Evolutionary conservation across 140 eudicot species (phyloP), one percentile per base, ranked within the genome.

Genomic region (Flaveria floridana): DNA sequence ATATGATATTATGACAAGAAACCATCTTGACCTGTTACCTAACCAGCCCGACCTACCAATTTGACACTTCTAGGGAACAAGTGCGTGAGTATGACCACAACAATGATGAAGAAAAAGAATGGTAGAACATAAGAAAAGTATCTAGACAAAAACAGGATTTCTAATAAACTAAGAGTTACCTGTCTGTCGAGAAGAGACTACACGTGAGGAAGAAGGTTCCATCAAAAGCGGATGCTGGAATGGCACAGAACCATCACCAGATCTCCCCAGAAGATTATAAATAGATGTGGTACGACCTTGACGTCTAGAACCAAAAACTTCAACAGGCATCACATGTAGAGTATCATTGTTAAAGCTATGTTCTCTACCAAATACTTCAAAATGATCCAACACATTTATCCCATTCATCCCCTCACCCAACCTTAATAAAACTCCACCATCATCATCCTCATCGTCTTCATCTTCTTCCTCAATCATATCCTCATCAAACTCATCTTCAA

Each of bases 401-500:
- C 96, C 97, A 84, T 95, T 89, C 87, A 89, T 91, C 34, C 91
- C 97, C 73, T 89, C 99, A 14, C 93, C 97, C 78, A 91, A 55
- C 75, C 97, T 80, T 47, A 91, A 85, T 41, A 95, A 79, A 75
- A 87, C 95, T 66, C 97, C 96, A 76, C 87, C 97, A 79, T 89
- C 95, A 67, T 89, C 95, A 37, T 92, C 97, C 58, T 92, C 96
- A 1, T 89, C 96, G 20, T 91, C 99, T 48, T 94, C 97, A 41
- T 94, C 99, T 84, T 90, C 99, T 75, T 95, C 99, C 89, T 88
- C 84, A 15, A 91, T 87, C 77, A 88, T 91, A 78, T 95, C 99
- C 82, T 91, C 96, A 55, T 88, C 95, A 65, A 88, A 96, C 79
- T 95, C 99, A 73, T 91, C 97, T 81, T 91, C 97, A 77, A 89